Conservation (phyloP, 2,329 filamentous ascomycete genomes). For the Shiraia sp. region DNA sequence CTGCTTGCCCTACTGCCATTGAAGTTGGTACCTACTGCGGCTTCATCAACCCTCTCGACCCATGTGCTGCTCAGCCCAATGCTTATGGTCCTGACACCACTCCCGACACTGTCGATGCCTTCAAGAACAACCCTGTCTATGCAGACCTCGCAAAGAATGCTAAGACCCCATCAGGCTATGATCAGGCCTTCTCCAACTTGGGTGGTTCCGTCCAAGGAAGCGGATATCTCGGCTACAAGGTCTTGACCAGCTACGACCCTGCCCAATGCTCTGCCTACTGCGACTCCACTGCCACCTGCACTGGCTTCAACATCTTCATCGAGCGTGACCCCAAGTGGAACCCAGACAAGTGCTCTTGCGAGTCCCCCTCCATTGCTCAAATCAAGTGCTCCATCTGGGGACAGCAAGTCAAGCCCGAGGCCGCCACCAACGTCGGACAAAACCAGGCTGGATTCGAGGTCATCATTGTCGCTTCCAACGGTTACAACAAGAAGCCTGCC, state of each 20-base stretch:
- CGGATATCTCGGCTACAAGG: slow-evolving; percentile 28
- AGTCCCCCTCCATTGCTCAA: slow-evolving; percentile 21
- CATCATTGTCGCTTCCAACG: slow-evolving; percentile 38
- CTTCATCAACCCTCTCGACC: slow-evolving; percentile 32
- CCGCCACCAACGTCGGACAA: slow-evolving; percentile 24
- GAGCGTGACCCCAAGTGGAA: slow-evolving; percentile 31
- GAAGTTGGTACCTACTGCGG: slow-evolving; percentile 31
- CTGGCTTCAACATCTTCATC: slow-evolving; percentile 32
- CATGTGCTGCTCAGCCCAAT: slow-evolving; percentile 30
- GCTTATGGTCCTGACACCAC: slow-evolving; percentile 22
- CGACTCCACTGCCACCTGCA: slow-evolving; percentile 20
- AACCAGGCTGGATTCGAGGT: slow-evolving; percentile 30
- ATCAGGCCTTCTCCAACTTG: slow-evolving; percentile 22
- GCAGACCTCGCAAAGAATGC: slow-evolving; percentile 26
- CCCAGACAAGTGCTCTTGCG: slow-evolving; percentile 28
- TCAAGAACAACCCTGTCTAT: slow-evolving; percentile 28
- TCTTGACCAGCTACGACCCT: slow-evolving; percentile 26
- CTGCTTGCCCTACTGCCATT: slow-evolving; percentile 25
- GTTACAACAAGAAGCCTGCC: slow-evolving; percentile 32
- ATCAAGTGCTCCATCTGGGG: slow-evolving; percentile 33
- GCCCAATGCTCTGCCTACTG: slow-evolving; percentile 22
- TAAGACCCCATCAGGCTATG: slow-evolving; percentile 21
- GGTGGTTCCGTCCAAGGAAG: slow-evolving; percentile 19
- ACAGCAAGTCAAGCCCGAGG: slow-evolving; percentile 19
- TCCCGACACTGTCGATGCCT: slow-evolving; percentile 28